Base-by-base conservation (phyloP, 768 basidiomycete species). In the Lentinus tigrinus region DNA sequence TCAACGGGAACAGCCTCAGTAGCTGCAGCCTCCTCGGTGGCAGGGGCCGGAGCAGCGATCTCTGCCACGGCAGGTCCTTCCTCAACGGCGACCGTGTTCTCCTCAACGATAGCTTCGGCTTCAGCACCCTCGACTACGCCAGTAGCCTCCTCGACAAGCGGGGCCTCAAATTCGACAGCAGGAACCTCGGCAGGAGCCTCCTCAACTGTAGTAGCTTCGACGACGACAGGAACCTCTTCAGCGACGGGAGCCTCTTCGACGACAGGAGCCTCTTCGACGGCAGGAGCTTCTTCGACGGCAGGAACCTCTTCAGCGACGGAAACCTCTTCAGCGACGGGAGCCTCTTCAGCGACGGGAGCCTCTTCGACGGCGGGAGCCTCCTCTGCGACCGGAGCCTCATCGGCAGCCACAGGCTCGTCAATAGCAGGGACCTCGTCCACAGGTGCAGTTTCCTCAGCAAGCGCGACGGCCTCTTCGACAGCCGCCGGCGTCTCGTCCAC, bases 71-170 rank as follows among this genome's bases (percentile, higher is more conserved):
- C 47, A 42, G 50, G 14, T 9, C 19, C 14, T n/a, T 47, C 54
- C 27, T 52, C 56, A 10, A 34, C 64, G 8, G 38, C 55, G 2
- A 27, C 43, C 23, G 44, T 36, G 27, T 21, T 38, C 39, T 58
- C 54, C 31, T 56, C 62, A 36, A 36, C 48, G 1, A 38, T 2
- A 7, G 52, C 38, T 24, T 48, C 52, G 23, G 31, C 31, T 1
- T 31, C 31, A 11, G 1, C 6, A 31, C 31, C 31, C 31, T 31
- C 31, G 31, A 31, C 11, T 6, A 31, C 11, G 31, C 31, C 31
- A 31, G 31, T 31, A 31, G 31, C 31, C 31, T 31, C 31, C 31
- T 58, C 52, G n/a, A 50, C 48, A 28, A 50, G 37, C 10, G 38
- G 31, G 17, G 38, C 31, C 31, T 37, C 50, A 23, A 39, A 23